These are phyloP conservation scores for Corymbia calophylla DNA, from an alignment of 441 rosid genomes.

Conservation along the genomic window DNA sequence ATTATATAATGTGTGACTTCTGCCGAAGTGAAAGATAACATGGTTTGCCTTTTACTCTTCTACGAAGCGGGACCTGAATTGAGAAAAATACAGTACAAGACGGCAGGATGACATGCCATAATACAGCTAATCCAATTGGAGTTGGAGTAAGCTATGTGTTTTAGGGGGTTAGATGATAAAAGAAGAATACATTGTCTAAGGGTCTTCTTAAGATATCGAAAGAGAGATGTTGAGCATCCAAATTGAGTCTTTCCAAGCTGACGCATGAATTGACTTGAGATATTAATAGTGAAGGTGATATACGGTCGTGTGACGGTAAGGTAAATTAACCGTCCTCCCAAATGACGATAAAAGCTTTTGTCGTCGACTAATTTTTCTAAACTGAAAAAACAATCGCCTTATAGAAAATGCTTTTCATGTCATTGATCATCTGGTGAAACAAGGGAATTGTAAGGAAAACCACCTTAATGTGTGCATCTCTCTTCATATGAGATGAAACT, in stretches of 20 bases:
- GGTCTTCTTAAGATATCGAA: not conserved
- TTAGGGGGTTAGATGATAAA: not conserved
- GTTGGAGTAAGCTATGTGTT: not conserved
- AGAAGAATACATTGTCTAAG: not conserved
- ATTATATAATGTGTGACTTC: not conserved
- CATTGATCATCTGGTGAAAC: not conserved
- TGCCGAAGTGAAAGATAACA: rapidly evolving
- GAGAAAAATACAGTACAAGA: not conserved
- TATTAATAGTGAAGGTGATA: not conserved
- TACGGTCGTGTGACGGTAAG: not conserved
- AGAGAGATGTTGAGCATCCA: not conserved
- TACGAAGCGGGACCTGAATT: not conserved
- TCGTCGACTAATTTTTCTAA: not conserved
- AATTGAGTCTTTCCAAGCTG: not conserved
- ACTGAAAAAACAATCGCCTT: not conserved
- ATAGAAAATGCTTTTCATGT: not conserved
- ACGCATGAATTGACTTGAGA: not conserved
- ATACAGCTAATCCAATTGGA: not conserved
- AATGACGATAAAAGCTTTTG: not conserved
- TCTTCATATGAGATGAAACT: not conserved
- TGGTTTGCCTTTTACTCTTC: not conserved
- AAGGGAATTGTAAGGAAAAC: not conserved
- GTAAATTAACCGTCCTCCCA: not conserved
- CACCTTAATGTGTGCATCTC: not conserved
- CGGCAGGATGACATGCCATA: not conserved